These are phyloP conservation scores for Agarophyton chilense DNA, from an alignment of 23 red algal genomes.

Conservation along the genomic window DNA sequence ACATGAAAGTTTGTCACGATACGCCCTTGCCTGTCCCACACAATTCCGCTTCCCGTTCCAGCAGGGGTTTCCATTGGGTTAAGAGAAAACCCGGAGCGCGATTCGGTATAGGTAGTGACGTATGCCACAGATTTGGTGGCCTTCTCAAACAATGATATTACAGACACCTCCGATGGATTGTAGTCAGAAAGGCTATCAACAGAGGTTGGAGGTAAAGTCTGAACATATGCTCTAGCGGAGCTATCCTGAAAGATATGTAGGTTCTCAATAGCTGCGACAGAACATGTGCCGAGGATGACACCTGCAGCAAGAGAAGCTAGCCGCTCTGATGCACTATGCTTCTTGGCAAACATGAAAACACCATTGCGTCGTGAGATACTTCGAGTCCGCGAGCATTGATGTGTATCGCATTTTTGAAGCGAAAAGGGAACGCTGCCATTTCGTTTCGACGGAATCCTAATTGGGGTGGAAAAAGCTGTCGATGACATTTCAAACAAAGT, in stretches of 20 bases:
- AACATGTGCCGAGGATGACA: neutral
- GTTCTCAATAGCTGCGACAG: neutral
- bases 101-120: conserved; percentile 87
- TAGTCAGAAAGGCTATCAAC: conserved; percentile 48
- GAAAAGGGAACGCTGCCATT: neutral
- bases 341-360: neutral
- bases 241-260: neutral
- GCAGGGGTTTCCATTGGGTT: conserved; percentile 82
- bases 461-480: neutral
- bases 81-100: conserved; percentile 60
- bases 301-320: neutral
- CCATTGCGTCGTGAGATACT: neutral
- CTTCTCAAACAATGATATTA: conserved; percentile 83
- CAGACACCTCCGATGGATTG: conserved; percentile 63
- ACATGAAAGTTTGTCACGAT: conserved; percentile 99
- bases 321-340: neutral
- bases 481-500: neutral
- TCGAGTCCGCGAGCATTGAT: neutral
- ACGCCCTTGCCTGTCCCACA: conserved; percentile 87
- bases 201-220: neutral
- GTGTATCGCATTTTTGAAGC: neutral
- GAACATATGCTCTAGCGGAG: neutral
- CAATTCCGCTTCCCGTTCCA: conserved; percentile 92
- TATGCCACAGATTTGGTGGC: conserved; percentile 79
- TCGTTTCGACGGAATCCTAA: neutral